Percentiles rank a stretch among this genome's conserved stretches.
These are phyloP conservation scores for Hypomyces rosellus DNA, from an alignment of 2,329 filamentous ascomycete species.

Conservation along the genomic window DNA sequence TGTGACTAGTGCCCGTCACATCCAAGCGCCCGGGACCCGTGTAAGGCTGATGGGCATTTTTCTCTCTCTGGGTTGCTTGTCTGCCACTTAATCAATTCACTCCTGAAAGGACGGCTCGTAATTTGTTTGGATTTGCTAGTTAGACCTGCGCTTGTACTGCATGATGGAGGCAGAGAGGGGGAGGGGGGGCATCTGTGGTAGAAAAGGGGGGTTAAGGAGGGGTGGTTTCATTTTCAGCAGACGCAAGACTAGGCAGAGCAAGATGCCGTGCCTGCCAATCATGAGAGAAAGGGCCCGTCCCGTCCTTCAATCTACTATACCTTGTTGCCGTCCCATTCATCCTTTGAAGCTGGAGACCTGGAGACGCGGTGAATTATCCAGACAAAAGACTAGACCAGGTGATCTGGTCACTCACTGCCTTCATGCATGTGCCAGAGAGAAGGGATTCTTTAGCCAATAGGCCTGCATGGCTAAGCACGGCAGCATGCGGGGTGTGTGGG, in stretches of 20 bases:
- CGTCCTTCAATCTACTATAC: background rate
- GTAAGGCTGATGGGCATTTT: slow-evolving; percentile 10
- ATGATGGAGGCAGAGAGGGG: no score
- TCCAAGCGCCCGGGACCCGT: slow-evolving; percentile 11
- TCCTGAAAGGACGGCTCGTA: background rate
- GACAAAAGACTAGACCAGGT: background rate
- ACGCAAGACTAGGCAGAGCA: background rate
- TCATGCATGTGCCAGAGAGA: background rate
- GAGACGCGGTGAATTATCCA: background rate
- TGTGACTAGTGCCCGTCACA: slow-evolving; percentile 11
- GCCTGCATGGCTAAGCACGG: background rate
- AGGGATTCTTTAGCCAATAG: background rate
- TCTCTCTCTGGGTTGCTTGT: no score
- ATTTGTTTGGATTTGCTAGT: no score
- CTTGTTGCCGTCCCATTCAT: background rate
- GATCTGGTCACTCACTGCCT: background rate
- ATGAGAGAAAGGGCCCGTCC: background rate
- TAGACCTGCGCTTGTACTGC: no score
- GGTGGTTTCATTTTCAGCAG: background rate
- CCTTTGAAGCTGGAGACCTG: background rate
- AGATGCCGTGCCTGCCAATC: background rate
- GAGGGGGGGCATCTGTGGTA: no score
- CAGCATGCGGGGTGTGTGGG: background rate
- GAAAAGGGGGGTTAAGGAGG: background rate
- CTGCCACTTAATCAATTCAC: no score